Evolutionary conservation across 495 filamentous ascomycete genomes (phyloP).

Genomic region (Cladorrhinum samala): DNA sequence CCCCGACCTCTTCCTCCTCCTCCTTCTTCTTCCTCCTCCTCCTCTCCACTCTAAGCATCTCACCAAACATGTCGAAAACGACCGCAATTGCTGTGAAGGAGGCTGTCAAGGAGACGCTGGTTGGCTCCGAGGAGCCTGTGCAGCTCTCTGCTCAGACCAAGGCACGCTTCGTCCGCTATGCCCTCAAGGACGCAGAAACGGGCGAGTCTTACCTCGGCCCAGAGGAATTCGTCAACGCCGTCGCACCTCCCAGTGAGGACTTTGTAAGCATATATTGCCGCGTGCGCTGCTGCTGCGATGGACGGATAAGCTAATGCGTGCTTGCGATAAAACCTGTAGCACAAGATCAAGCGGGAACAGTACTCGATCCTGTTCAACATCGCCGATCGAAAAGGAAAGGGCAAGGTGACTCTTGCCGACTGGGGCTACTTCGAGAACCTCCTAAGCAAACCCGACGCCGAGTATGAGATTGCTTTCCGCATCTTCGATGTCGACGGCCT

Average conservation of each 20-base stretch:
- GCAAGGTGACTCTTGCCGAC: constrained; percentile 71
- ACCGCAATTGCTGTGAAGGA: constrained; percentile 51
- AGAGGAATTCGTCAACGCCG: constrained; percentile 81
- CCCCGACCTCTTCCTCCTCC: too few relatives aligned
- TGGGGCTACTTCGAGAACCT: constrained; percentile 93
- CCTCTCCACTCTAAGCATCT: too few relatives aligned
- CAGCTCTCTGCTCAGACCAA: constrained; percentile 64
- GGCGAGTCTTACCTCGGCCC: constrained; percentile 76
- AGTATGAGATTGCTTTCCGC: constrained; percentile 97
- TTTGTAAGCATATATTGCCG: constrained; percentile 64
- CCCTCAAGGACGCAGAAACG: constrained; percentile 63
- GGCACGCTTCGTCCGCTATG: constrained; percentile 68
- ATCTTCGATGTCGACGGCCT: constrained; percentile 82
- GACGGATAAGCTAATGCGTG: too few relatives aligned
- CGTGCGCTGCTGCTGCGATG: too few relatives aligned
- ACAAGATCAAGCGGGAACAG: constrained; percentile 94
- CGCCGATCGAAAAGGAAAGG: constrained; percentile 68
- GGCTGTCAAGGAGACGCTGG: constrained; percentile 68
- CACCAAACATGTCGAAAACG: constrained; percentile 22
- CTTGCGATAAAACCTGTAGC: constrained; percentile 52
- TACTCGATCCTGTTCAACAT: constrained; percentile 88
- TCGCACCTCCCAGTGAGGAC: constrained; percentile 82
- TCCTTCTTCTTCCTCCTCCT: too few relatives aligned
- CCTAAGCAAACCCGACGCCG: constrained; percentile 87
- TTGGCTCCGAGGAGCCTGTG: constrained; percentile 55